A percentile compares a stretch with the other conserved stretches of the same genome.
These are phyloP conservation scores for Claviceps pazoutovae DNA, from an alignment of 2,329 filamentous ascomycete species.

Conservation along the genomic window DNA sequence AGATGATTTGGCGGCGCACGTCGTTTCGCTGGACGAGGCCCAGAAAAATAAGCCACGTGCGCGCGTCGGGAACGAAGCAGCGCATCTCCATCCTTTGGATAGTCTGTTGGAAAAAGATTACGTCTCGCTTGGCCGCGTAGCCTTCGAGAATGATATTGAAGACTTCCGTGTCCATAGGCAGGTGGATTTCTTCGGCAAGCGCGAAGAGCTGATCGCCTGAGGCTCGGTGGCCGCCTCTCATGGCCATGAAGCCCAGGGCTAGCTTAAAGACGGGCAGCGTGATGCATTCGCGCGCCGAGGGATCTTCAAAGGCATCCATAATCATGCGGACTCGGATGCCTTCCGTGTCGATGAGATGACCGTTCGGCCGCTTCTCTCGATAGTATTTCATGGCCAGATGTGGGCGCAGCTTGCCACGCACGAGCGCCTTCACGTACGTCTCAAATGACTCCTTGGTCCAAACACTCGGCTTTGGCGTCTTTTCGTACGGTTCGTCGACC, in stretches of 20 bases:
- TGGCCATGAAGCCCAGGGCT: constrained; percentile 28
- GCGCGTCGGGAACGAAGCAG: constrained; percentile 26
- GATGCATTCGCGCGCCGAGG: constrained; percentile 18
- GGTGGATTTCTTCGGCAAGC: constrained; percentile 20
- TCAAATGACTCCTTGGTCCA: constrained; percentile 31
- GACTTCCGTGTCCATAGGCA: constrained; percentile 30
- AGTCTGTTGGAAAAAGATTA: constrained; percentile 25
- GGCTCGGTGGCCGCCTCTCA: constrained; percentile 21
- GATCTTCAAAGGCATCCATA: constrained; percentile 23
- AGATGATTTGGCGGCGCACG: constrained; percentile 31
- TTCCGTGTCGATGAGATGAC: constrained; percentile 21
- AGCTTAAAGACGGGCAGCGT: constrained; percentile 28
- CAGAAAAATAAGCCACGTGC: constrained; percentile 36
- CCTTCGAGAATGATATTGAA: constrained; percentile 34
- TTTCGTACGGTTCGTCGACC: constrained; percentile 22
- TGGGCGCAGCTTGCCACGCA: constrained; percentile 21
- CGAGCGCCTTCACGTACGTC: constrained; percentile 28
- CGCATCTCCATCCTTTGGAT: constrained; percentile 27
- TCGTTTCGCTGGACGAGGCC: constrained; percentile 45
- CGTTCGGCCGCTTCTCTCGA: constrained; percentile 13
- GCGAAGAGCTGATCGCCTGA: constrained; percentile 22
- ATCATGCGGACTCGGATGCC: constrained; percentile 26
- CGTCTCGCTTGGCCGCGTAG: constrained; percentile 25
- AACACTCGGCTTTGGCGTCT: constrained; percentile 22
- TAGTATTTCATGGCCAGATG: constrained; percentile 23